Evolutionary conservation across 345 rosid species (phyloP), one percentile per base, ranked within the genome.

Genomic region (Ailanthus altissimus): DNA sequence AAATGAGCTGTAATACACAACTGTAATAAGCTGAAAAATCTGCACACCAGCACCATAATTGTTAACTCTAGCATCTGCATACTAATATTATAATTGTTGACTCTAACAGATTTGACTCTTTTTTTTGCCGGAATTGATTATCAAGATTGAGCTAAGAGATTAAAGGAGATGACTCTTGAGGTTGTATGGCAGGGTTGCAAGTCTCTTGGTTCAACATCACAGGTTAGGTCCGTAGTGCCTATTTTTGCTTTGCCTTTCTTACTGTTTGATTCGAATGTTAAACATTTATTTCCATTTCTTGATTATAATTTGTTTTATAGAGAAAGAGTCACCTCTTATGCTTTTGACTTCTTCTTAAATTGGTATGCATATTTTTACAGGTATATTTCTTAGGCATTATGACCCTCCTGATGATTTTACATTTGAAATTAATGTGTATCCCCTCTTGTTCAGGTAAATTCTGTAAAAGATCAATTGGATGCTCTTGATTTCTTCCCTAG

Each of bases 31-130:
- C n/a, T n/a, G n/a, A n/a, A n/a, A n/a, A n/a, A n/a, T n/a, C n/a
- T n/a, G n/a, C n/a, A n/a, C n/a, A n/a, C n/a, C n/a, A n/a, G n/a
- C n/a, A n/a, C n/a, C n/a, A n/a, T n/a, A n/a, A n/a, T n/a, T n/a
- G n/a, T n/a, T n/a, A n/a, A n/a, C n/a, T n/a, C n/a, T n/a, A n/a
- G n/a, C n/a, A n/a, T n/a, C n/a, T n/a, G n/a, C n/a, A n/a, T n/a
- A n/a, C n/a, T n/a, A n/a, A n/a, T n/a, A n/a, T n/a, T n/a, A n/a
- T n/a, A n/a, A n/a, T n/a, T n/a, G n/a, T n/a, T n/a, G n/a, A n/a
- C n/a, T n/a, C n/a, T n/a, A n/a, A n/a, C n/a, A n/a, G n/a, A n/a
- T 94, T 91, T 78, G 97, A 94, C 78, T 94, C 98, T 94, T 58
- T 94, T 85, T 81, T 94, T 94, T 84, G 98, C 97, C 70, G 89